A percentile compares a stretch with the other conserved stretches of the same genome.
These are phyloP conservation scores for Penicillium waksmanii DNA, from an alignment of 495 filamentous ascomycete genomes.

Conservation along the genomic window DNA sequence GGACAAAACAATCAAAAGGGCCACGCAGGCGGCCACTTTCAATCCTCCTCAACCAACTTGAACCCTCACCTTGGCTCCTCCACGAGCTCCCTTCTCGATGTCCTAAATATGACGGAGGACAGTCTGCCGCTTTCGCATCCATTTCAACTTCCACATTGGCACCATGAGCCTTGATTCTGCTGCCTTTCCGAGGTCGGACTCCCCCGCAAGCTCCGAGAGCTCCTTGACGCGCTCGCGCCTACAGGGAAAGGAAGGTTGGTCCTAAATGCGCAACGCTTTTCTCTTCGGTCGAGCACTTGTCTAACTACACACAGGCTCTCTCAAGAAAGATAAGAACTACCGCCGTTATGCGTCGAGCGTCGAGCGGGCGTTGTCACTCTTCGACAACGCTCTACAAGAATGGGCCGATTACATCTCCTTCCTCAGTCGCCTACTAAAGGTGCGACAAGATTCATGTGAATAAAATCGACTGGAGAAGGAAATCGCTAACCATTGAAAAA, in stretches of 20 bases:
- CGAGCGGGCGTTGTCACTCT: conserved; percentile 84
- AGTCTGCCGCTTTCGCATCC: conserved; percentile 23
- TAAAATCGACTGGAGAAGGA: not conserved
- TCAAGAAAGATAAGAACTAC: conserved; percentile 86
- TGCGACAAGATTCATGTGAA: conserved; percentile 33
- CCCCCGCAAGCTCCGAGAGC: conserved; percentile 77
- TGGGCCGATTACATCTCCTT: conserved; percentile 99
- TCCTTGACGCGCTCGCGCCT: conserved; percentile 66
- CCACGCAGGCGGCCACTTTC: conserved; percentile 38
- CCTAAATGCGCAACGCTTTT: not conserved
- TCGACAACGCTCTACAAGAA: conserved; percentile 92
- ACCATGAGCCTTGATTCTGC: conserved; percentile 74
- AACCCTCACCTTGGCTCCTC: conserved; percentile 14
- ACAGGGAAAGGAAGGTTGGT: conserved; percentile 55
- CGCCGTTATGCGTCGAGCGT: conserved; percentile 88
- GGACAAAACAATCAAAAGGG: conserved; percentile 33
- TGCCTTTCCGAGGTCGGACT: conserved; percentile 66
- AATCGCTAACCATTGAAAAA: conserved; percentile 10
- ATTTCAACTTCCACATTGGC: conserved; percentile 37
- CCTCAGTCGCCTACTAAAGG: conserved; percentile 88
- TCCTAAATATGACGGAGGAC: conserved; percentile 45
- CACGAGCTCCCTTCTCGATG: conserved; percentile 26
- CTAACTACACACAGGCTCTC: conserved; percentile 54
- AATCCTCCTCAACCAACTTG: conserved; percentile 19
- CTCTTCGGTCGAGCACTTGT: not conserved